Evolutionary conservation across 2,329 filamentous ascomycete genomes (phyloP).

Genomic region (Aspergillus latus): DNA sequence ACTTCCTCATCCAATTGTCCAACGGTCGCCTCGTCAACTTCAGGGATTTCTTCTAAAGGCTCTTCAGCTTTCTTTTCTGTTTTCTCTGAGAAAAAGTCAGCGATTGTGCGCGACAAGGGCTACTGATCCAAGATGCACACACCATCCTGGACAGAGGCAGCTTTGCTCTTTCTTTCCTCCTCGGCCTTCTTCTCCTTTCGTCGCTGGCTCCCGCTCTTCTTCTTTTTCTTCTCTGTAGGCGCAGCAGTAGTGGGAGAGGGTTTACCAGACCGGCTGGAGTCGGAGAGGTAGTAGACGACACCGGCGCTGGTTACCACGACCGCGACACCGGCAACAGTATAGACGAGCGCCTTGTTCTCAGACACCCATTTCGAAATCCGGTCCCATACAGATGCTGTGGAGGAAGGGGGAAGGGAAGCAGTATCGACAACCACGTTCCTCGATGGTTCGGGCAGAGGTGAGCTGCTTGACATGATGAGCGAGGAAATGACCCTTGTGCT

Average conservation of each 20-base stretch:
- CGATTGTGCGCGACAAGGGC: constrained; percentile 22
- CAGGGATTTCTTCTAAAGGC: constrained; percentile 65
- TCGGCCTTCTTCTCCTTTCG: constrained; percentile 66
- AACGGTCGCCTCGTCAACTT: constrained; percentile 55
- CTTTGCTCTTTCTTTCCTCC: constrained; percentile 55
- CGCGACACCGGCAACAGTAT: constrained; percentile 92
- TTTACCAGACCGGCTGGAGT: constrained; percentile 49
- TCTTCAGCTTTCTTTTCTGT: constrained; percentile 54
- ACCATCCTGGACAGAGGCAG: constrained; percentile 42
- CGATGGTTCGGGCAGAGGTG: constrained; percentile 36
- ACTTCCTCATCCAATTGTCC: constrained; percentile 50
- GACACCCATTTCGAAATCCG: constrained; percentile 87
- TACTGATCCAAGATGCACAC: constrained; percentile 30
- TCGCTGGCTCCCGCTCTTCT: constrained; percentile 87
- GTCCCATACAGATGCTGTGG: constrained; percentile 77
- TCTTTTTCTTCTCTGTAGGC: constrained; percentile 63
- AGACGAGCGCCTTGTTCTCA: constrained; percentile 93
- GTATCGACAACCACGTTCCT: constrained; percentile 43
- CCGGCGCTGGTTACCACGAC: constrained; percentile 88
- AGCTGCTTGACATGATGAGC: constrained; percentile 44
- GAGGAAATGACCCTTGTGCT: constrained; percentile 17
- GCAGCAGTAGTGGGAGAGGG: constrained; percentile 25
- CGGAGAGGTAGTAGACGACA: constrained; percentile 82
- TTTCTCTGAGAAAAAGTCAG: constrained; percentile 23
- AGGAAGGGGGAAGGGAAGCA: constrained; percentile 43